Conservation (phyloP, 208 protist species). For the Trypanosoma caninum region DNA sequence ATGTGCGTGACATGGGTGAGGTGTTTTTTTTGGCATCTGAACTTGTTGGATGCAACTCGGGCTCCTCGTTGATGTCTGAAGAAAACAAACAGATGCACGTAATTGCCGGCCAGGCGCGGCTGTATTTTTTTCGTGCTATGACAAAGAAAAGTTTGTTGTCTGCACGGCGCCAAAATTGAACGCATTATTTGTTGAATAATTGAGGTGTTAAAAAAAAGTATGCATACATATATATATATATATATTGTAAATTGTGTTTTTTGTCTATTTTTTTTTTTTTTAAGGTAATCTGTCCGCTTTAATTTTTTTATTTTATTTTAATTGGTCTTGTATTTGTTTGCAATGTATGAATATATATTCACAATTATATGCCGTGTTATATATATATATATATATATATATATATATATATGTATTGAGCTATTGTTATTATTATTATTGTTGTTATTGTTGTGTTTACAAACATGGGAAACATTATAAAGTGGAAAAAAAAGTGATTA, state of each 20-base stretch:
- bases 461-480: background rate
- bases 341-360: background rate
- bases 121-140: constrained; percentile 72
- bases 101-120: constrained; percentile 38
- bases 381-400: background rate
- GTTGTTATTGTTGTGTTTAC: background rate
- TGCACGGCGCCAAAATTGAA: background rate
- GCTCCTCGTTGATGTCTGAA: background rate
- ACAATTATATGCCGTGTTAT: background rate
- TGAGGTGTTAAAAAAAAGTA: background rate
- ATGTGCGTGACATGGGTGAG: constrained; percentile 5
- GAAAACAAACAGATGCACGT: constrained; percentile 22
- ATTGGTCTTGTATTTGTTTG: background rate
- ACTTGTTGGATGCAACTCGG: background rate
- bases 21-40: constrained; percentile 4
- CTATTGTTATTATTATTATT: background rate
- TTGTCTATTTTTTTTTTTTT: constrained; percentile 1
- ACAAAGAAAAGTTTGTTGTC: constrained; percentile 54
- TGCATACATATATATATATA: background rate
- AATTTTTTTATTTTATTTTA: constrained; percentile 3
- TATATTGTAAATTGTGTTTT: background rate
- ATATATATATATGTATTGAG: background rate
- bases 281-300: background rate
- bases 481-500: background rate
- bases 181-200: background rate